Evolutionary conservation across 2,329 filamentous ascomycete species (phyloP).

Genomic region (Hypoxylon sp.): DNA sequence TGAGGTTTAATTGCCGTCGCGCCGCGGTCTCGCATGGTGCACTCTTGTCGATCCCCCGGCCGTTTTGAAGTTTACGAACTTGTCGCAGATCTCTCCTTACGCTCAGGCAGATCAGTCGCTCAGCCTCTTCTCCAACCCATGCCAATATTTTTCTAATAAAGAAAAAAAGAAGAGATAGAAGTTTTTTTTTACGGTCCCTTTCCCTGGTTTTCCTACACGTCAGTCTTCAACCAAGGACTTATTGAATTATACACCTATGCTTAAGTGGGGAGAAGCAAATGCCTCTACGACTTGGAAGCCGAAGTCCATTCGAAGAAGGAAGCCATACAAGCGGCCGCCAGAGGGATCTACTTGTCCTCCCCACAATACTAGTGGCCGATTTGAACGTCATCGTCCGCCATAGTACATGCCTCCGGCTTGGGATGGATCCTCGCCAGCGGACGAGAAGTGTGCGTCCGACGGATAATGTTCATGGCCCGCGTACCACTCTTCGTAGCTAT

Average conservation of each 20-base stretch:
- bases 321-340: neutral
- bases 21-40: slow-evolving; percentile 18
- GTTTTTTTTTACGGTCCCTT: neutral
- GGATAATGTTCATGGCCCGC: slow-evolving; percentile 54
- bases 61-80: slow-evolving; percentile 25
- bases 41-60: slow-evolving; percentile 30
- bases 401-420: slow-evolving; percentile 52
- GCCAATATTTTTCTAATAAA: slow-evolving; percentile 1
- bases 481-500: slow-evolving; percentile 51
- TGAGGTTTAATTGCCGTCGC: slow-evolving; percentile 1
- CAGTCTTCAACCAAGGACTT: slow-evolving; percentile 5
- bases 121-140: slow-evolving; percentile 20
- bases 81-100: slow-evolving; percentile 30
- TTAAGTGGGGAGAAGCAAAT: slow-evolving; percentile 6
- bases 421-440: slow-evolving; percentile 44
- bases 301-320: neutral
- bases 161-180: too few relatives aligned
- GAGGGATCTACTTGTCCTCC: slow-evolving; percentile 8
- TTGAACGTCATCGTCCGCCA: slow-evolving; percentile 44
- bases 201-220: slow-evolving; percentile 13
- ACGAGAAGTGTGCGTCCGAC: slow-evolving; percentile 24
- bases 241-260: slow-evolving; percentile 13
- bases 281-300: neutral
- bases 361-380: neutral
- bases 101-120: slow-evolving; percentile 16